Percentiles rank a stretch among this genome's conserved stretches.
These are phyloP conservation scores for Flaveria bidentis DNA, from an alignment of 129 eudicot species.

Conservation along the genomic window DNA sequence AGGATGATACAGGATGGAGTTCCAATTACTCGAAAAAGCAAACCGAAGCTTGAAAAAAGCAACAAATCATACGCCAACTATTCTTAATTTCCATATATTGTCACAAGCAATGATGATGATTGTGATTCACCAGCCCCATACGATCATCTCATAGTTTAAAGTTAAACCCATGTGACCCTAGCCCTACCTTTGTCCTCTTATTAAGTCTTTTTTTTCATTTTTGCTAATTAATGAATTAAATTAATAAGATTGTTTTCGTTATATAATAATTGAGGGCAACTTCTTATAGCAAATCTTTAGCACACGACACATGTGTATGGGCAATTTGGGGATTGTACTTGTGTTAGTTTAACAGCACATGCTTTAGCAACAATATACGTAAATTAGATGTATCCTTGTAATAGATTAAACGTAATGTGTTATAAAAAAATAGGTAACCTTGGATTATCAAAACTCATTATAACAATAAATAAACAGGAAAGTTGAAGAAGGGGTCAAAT, in stretches of 20 bases:
- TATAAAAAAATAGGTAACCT: no score
- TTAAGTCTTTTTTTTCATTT: conserved; percentile 27
- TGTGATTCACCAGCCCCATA: conserved; percentile 35
- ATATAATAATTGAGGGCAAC: not conserved
- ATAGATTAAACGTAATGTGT: no score
- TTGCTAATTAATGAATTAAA: conserved; percentile 17
- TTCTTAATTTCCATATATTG: conserved; percentile 31
- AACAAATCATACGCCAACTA: conserved; percentile 39
- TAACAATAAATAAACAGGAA: no score
- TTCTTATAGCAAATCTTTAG: not conserved
- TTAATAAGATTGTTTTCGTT: not conserved
- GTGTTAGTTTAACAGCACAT: no score
- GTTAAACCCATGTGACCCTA: conserved; percentile 42
- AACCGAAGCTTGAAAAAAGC: conserved; percentile 23
- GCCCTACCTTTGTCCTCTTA: conserved; percentile 38
- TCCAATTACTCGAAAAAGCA: conserved; percentile 42
- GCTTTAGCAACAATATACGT: no score
- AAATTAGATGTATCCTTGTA: no score
- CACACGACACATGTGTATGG: not conserved
- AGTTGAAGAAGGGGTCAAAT: no score
- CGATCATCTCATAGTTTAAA: conserved; percentile 33
- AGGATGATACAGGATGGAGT: conserved; percentile 42
- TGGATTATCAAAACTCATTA: no score
- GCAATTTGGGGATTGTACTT: no score
- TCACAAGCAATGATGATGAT: conserved; percentile 44